phyloP scores from a whole-genome alignment of 2,329 filamentous ascomycete species.

The Emergomyces orientalis region DNA sequence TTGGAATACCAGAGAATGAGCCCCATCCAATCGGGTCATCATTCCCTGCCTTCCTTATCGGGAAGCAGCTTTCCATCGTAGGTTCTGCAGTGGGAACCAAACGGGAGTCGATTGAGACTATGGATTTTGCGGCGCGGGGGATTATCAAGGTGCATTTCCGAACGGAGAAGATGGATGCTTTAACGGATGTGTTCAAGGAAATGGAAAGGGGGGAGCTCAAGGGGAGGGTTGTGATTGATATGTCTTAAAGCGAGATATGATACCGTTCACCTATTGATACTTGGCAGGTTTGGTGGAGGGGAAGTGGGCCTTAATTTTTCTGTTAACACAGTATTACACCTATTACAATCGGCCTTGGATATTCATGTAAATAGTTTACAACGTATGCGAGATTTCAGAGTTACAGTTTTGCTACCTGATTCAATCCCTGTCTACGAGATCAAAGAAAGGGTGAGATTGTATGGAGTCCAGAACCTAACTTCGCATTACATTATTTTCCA shows the following conservation, averaged over 20 bases:
- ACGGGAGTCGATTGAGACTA: constrained; percentile 41
- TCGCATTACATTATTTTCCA: too few species aligned
- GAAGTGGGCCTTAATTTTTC: background rate
- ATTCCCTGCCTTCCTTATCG: constrained; percentile 35
- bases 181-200: constrained; percentile 39
- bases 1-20: constrained; percentile 43
- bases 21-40: constrained; percentile 38
- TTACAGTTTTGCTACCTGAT: background rate
- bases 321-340: background rate
- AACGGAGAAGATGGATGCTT: constrained; percentile 40
- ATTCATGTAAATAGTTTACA: background rate
- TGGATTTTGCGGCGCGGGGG: constrained; percentile 42
- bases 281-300: background rate
- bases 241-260: constrained; percentile 18
- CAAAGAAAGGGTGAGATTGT: too few species aligned
- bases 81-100: constrained; percentile 45
- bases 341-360: background rate
- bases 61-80: constrained; percentile 38
- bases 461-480: too few species aligned
- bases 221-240: constrained; percentile 42
- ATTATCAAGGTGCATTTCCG: constrained; percentile 39
- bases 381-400: background rate
- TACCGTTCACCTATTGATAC: background rate
- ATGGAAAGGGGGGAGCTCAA: constrained; percentile 38
- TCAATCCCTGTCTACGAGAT: background rate